Conservation (phyloP, 2,329 filamentous ascomycete species). For the Neopestalotiopsis sp. region DNA sequence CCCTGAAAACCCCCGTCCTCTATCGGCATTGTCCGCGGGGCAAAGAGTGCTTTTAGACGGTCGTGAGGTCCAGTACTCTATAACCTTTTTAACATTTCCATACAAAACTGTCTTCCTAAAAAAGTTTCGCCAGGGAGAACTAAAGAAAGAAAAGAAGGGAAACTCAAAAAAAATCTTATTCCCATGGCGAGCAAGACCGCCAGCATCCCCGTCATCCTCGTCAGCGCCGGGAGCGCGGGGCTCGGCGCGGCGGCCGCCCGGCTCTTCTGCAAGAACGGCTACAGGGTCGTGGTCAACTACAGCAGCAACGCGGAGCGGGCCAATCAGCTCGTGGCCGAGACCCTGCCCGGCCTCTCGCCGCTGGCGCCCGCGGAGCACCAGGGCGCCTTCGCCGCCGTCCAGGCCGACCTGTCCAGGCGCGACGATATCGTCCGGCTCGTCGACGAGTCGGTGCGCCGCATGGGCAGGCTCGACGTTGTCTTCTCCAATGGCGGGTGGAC, state of each 20-base stretch:
- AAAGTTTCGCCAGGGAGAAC: background rate
- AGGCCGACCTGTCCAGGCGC: constrained; percentile 69
- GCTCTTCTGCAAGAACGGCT: constrained; percentile 71
- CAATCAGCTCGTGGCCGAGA: constrained; percentile 57
- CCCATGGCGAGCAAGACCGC: constrained; percentile 27
- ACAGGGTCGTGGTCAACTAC: constrained; percentile 78
- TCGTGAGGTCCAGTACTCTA: background rate
- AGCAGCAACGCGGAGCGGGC: constrained; percentile 66
- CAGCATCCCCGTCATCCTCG: constrained; percentile 43
- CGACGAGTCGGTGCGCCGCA: constrained; percentile 59
- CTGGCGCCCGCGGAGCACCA: constrained; percentile 35
- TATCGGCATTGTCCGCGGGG: background rate
- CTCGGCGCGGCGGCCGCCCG: constrained; percentile 72
- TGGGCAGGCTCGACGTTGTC: constrained; percentile 77
- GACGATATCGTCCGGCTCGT: constrained; percentile 66
- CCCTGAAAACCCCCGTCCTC: background rate
- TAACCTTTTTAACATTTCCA: background rate
- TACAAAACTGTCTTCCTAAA: background rate
- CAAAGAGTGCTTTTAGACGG: background rate
- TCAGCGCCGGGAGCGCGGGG: constrained; percentile 65
- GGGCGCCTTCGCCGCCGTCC: constrained; percentile 60
- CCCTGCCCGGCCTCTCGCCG: constrained; percentile 53
- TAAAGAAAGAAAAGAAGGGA: background rate
- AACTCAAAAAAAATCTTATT: background rate
- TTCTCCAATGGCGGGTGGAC: constrained; percentile 76